Percentiles rank a stretch among this genome's conserved stretches.
These are phyloP conservation scores for Pyrenopolyporus hunteri DNA, from an alignment of 495 filamentous ascomycete species.

Conservation along the genomic window DNA sequence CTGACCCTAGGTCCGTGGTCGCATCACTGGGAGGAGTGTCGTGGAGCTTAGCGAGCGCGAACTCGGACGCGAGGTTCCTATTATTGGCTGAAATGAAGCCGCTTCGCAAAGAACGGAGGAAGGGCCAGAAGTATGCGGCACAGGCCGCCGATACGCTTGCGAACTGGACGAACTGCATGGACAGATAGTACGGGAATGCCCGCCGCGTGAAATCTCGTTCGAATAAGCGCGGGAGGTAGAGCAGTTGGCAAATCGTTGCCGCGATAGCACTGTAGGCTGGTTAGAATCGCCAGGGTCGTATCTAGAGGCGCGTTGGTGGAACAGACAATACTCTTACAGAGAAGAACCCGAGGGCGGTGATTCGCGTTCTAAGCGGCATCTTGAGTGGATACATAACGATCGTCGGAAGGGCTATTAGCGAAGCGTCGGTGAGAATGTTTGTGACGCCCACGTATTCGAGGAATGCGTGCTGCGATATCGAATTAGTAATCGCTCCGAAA, in stretches of 20 bases:
- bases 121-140: conserved; percentile 40
- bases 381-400: conserved; percentile 44
- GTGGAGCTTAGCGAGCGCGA: conserved; percentile 25
- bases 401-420: conserved; percentile 47
- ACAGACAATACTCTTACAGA: conserved; percentile 37
- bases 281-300: background rate
- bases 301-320: background rate
- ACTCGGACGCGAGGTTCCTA: conserved; percentile 28
- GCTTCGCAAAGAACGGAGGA: conserved; percentile 37
- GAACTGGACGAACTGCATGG: conserved; percentile 36
- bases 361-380: conserved; percentile 27
- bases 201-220: conserved; percentile 30
- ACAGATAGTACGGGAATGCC: conserved; percentile 38
- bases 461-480: conserved; percentile 42
- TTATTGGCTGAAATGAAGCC: conserved; percentile 39
- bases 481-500: background rate
- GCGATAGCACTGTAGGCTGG: conserved; percentile 26
- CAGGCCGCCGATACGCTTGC: conserved; percentile 33
- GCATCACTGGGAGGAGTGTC: conserved; percentile 8
- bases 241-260: conserved; percentile 30
- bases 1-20: conserved; percentile 17
- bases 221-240: conserved; percentile 34
- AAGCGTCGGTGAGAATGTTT: conserved; percentile 53
- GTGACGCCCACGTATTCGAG: conserved; percentile 49
- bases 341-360: conserved; percentile 32